A percentile compares a stretch with the other conserved stretches of the same genome.
phyloP scores from a whole-genome alignment of 768 basidiomycete species.

The Tulasnella sp. region DNA sequence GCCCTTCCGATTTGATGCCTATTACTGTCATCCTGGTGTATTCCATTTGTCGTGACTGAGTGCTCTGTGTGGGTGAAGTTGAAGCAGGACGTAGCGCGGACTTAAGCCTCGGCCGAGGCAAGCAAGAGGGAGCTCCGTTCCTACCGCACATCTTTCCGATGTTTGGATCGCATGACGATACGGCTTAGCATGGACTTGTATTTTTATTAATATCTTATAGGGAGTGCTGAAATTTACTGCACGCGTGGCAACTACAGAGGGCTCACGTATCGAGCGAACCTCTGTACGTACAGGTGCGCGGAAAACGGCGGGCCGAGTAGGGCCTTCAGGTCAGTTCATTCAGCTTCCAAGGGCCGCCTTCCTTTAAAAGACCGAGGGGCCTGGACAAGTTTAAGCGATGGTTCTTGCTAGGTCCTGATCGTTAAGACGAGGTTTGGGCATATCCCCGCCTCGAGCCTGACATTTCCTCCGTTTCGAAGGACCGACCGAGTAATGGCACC shows the following conservation, averaged over 20 bases:
- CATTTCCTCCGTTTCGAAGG: not conserved
- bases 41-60: not conserved
- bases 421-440: not conserved
- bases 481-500: not conserved
- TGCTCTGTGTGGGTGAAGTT: not conserved
- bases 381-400: too few species aligned
- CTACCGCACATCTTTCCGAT: not conserved
- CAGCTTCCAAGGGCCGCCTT: not conserved
- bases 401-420: not conserved
- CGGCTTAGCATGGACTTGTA: too few species aligned
- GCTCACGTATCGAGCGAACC: not conserved
- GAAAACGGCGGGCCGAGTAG: not conserved
- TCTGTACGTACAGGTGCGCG: not conserved
- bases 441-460: not conserved
- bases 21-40: not conserved
- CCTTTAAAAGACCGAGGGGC: not conserved
- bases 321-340: not conserved
- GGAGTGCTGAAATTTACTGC: not conserved
- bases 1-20: not conserved
- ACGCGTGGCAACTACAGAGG: not conserved
- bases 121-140: not conserved
- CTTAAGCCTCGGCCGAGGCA: too few species aligned
- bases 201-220: not conserved
- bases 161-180: too few species aligned
- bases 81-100: not conserved